Percentiles rank a stretch among this genome's conserved stretches.
Evolutionary conservation across 164 flowering plant species (phyloP).

Genomic region (Litsea cubeba): DNA sequence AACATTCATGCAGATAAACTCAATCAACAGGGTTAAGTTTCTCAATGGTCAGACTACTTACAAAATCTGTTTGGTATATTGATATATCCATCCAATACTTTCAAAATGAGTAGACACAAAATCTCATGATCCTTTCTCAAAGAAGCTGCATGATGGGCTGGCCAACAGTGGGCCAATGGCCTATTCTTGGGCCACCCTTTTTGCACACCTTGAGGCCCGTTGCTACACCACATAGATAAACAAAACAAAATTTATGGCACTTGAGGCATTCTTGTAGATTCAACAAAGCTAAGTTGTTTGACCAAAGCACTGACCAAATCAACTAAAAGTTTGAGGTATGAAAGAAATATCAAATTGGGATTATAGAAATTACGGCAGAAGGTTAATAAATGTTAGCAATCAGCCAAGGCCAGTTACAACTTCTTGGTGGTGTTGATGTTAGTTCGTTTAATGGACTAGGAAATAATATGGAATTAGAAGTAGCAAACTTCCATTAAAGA

Average conservation of each 20-base stretch:
- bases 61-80: too few relatives aligned
- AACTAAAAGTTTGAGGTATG: background rate
- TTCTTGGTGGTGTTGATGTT: background rate
- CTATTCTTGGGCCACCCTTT: too few relatives aligned
- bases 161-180: too few relatives aligned
- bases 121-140: too few relatives aligned
- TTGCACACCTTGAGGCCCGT: too few relatives aligned
- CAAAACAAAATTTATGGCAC: background rate
- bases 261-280: background rate
- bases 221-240: too few relatives aligned
- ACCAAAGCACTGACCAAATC: background rate
- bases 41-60: too few relatives aligned
- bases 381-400: background rate
- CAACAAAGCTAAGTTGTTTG: background rate
- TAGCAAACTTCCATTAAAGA: background rate
- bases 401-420: background rate
- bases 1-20: too few relatives aligned
- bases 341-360: background rate
- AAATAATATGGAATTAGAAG: background rate
- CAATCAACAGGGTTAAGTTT: too few relatives aligned
- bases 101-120: too few relatives aligned
- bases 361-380: background rate
- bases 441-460: background rate
- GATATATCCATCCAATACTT: too few relatives aligned
- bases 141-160: too few relatives aligned